phyloP scores from a whole-genome alignment of 306 rosid genomes.

The Quillaja saponaria region DNA sequence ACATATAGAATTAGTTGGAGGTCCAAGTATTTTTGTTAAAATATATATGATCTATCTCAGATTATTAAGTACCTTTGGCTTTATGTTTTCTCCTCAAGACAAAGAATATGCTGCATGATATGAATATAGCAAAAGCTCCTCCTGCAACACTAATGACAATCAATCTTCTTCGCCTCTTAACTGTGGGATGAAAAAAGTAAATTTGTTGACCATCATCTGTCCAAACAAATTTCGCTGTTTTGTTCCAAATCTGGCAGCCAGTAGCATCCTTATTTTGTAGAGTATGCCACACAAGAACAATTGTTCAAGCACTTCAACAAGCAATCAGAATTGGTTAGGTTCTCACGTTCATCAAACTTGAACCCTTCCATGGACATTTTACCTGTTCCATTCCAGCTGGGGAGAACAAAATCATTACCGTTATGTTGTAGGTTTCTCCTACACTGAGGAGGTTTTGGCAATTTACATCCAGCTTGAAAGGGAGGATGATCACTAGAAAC shows the following conservation, averaged over 20 bases:
- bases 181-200: not conserved
- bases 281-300: conserved; percentile 2
- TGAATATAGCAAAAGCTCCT: conserved; percentile 14
- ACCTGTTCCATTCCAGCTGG: too few relatives aligned
- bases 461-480: not conserved
- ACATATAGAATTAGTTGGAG: too few relatives aligned
- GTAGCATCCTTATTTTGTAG: not conserved
- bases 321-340: not conserved
- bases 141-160: not conserved
- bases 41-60: too few relatives aligned
- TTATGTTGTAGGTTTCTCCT: not conserved
- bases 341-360: conserved; percentile 1
- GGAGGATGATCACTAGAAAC: not conserved
- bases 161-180: too few relatives aligned
- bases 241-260: conserved; percentile 12
- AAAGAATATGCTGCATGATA: not conserved
- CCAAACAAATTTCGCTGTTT: too few relatives aligned
- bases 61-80: conserved; percentile 2
- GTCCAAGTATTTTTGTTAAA: not conserved
- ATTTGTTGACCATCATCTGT: not conserved
- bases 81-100: conserved; percentile 12
- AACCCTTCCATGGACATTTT: not conserved
- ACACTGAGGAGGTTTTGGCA: not conserved
- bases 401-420: not conserved
- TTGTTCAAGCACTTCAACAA: not conserved